Evolutionary conservation across 176 grass and related monocot species (phyloP).

Genomic region (Triticum urartu): DNA sequence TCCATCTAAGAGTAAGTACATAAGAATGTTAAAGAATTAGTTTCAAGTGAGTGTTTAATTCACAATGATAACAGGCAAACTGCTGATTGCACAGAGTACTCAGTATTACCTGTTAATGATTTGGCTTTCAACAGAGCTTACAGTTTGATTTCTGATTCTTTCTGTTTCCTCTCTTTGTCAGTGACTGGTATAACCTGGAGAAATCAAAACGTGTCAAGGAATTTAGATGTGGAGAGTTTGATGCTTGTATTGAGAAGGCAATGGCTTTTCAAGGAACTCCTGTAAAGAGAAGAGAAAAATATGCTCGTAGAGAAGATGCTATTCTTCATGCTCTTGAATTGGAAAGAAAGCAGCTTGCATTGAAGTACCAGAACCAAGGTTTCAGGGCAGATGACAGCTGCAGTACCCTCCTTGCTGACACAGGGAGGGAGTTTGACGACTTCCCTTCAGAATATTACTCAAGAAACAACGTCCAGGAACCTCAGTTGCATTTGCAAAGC

Average conservation of each 20-base stretch:
- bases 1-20: not conserved
- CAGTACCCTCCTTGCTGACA: constrained; percentile 27
- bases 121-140: not conserved
- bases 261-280: constrained; percentile 63
- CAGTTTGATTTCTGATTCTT: constrained; percentile 14
- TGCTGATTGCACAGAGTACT: constrained; percentile 7
- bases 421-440: constrained; percentile 29
- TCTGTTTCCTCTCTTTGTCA: constrained; percentile 28
- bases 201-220: constrained; percentile 90
- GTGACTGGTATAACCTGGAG: constrained; percentile 91
- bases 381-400: constrained; percentile 21
- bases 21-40: not conserved
- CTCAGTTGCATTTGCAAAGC: constrained; percentile 31
- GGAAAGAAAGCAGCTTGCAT: constrained; percentile 64
- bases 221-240: constrained; percentile 86
- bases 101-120: not conserved
- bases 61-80: not conserved
- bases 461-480: constrained; percentile 27
- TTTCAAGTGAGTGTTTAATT: not conserved
- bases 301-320: constrained; percentile 83
- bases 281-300: constrained; percentile 86
- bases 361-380: constrained; percentile 38
- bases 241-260: constrained; percentile 87
- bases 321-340: constrained; percentile 89
- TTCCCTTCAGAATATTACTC: constrained; percentile 34